Evolutionary conservation across 495 filamentous ascomycete species (phyloP).

Genomic region (Penicillium waksmanii): DNA sequence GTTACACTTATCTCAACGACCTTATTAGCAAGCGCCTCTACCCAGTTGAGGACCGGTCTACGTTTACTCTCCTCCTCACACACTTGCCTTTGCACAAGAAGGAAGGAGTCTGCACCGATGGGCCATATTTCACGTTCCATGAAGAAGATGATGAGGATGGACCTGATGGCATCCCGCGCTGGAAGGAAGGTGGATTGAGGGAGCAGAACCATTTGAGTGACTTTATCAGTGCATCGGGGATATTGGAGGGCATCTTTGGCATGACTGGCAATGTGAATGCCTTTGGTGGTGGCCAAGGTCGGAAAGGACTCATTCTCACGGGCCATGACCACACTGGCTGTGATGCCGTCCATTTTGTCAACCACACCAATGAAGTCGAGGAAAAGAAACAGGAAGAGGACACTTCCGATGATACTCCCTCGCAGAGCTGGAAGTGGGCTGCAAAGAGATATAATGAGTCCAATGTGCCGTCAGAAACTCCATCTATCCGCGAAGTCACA

Average conservation of each 20-base stretch:
- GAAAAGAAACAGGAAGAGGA: constrained; percentile 26
- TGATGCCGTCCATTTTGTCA: constrained; percentile 80
- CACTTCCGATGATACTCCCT: constrained; percentile 15
- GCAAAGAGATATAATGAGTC: constrained; percentile 32
- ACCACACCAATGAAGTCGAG: constrained; percentile 38
- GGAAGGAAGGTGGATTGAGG: constrained; percentile 64
- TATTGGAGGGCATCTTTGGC: constrained; percentile 81
- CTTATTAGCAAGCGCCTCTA: constrained; percentile 64
- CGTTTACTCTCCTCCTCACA: constrained; percentile 82
- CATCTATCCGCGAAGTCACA: constrained; percentile 80
- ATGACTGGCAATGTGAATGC: constrained; percentile 63
- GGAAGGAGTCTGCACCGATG: constrained; percentile 81
- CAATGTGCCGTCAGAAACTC: constrained; percentile 13
- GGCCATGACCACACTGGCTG: constrained; percentile 96
- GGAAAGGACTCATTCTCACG: constrained; percentile 78
- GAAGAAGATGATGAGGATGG: constrained; percentile 50
- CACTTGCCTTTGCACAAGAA: constrained; percentile 90
- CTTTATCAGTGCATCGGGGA: constrained; percentile 59
- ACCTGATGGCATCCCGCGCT: constrained; percentile 33
- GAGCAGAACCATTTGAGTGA: constrained; percentile 91
- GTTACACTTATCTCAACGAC: constrained; percentile 77
- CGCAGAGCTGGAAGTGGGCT: constrained; percentile 37
- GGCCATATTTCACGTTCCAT: constrained; percentile 75
- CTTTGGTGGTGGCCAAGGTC: constrained; percentile 57
- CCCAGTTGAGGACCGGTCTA: constrained; percentile 65